Evolutionary conservation across 768 basidiomycete species (phyloP).

Genomic region (Lentinula raphanica): DNA sequence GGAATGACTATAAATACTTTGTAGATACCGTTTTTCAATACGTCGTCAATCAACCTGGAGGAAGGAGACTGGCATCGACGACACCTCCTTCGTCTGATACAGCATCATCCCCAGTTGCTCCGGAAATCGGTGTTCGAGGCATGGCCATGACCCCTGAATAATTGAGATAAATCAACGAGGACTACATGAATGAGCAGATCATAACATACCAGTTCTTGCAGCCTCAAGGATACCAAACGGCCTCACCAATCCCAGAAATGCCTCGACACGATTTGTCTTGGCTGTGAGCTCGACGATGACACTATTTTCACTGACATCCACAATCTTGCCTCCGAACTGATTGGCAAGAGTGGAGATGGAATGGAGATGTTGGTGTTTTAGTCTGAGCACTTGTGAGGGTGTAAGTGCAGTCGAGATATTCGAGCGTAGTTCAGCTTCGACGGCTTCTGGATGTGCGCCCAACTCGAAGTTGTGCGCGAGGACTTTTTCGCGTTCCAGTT

Average conservation of each 20-base stretch:
- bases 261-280: conserved; percentile 87
- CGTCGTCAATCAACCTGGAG: conserved; percentile 87
- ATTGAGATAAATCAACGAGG: too few relatives aligned
- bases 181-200: conserved; percentile 2
- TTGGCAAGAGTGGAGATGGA: conserved; percentile 79
- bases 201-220: conserved; percentile 74
- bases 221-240: conserved; percentile 96
- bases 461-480: conserved; percentile 79
- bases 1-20: too few relatives aligned
- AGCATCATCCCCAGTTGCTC: conserved; percentile 47
- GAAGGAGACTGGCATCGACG: conserved; percentile 90
- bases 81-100: conserved; percentile 42
- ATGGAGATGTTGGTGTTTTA: conserved; percentile 84
- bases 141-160: conserved; percentile 98
- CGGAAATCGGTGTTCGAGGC: conserved; percentile 87
- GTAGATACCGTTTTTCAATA: too few relatives aligned
- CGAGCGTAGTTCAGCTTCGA: conserved; percentile 14
- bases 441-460: conserved; percentile 33
- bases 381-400: conserved; percentile 80
- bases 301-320: conserved; percentile 92
- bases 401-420: conserved; percentile 41
- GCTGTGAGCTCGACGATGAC: conserved; percentile 94
- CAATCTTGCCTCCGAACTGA: conserved; percentile 90
- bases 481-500: conserved; percentile 64
- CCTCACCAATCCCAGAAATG: conserved; percentile 85